Conservation (phyloP, 2,329 filamentous ascomycete species). For the Aspergillus piperis region DNA sequence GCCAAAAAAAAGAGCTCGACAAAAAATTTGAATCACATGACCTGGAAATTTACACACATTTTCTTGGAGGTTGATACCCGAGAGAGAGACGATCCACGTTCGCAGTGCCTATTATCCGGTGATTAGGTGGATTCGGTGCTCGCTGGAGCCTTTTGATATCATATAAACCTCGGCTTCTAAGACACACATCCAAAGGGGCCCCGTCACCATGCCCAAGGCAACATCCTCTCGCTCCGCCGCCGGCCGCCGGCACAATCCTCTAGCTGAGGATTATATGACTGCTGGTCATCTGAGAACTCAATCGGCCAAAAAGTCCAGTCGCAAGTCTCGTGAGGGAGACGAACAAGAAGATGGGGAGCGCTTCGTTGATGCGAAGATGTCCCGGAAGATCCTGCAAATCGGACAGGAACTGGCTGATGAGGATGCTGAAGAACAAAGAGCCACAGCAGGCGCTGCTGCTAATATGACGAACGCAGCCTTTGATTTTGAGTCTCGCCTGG, state of each 20-base stretch:
- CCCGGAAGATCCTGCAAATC: constrained; percentile 83
- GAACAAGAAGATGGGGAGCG: constrained; percentile 63
- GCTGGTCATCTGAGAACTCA: constrained; percentile 71
- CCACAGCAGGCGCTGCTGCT: constrained; percentile 41
- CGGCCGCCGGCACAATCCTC: constrained; percentile 78
- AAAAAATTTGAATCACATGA: constrained; percentile 39
- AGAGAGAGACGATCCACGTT: not conserved
- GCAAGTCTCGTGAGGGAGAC: constrained; percentile 57
- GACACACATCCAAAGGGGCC: not conserved
- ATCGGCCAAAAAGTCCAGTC: constrained; percentile 68
- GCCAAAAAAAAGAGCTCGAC: constrained; percentile 26
- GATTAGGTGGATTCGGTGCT: not conserved
- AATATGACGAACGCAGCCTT: constrained; percentile 65
- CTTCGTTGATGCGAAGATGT: constrained; percentile 86
- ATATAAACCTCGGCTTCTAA: not conserved
- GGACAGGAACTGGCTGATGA: constrained; percentile 87
- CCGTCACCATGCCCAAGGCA: constrained; percentile 73
- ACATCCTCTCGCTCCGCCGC: constrained; percentile 58
- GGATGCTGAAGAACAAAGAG: constrained; percentile 58
- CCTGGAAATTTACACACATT: constrained; percentile 38
- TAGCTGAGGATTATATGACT: constrained; percentile 81
- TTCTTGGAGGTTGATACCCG: constrained; percentile 15
- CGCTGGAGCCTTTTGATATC: not conserved
- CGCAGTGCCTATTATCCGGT: not conserved
- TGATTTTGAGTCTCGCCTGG: constrained; percentile 75